A percentile compares a stretch with the other conserved stretches of the same genome.
phyloP scores from a whole-genome alignment of 768 basidiomycete species.

The Leccinellum rugosiceps region DNA sequence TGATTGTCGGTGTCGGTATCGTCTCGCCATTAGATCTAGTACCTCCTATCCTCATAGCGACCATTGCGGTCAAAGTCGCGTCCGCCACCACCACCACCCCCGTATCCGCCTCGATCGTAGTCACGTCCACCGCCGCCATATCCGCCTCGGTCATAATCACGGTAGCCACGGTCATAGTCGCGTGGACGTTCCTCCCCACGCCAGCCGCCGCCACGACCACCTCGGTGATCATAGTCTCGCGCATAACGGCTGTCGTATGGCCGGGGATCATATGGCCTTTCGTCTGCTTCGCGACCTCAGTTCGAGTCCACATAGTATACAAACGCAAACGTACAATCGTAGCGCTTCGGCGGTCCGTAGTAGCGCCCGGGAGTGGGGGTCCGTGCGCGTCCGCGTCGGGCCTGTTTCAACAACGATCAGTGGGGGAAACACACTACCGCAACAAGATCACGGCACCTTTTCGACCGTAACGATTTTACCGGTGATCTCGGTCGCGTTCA shows the following conservation, averaged over 20 bases:
- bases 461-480: slow-evolving; percentile 89
- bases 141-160: slow-evolving; percentile 37
- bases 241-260: slow-evolving; percentile 88
- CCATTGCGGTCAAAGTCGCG: slow-evolving; percentile 39
- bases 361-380: slow-evolving; percentile 95
- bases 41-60: slow-evolving; percentile 43
- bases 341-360: slow-evolving; percentile 87
- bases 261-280: slow-evolving; percentile 88
- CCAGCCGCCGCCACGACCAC: slow-evolving; percentile 38
- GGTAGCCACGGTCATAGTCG: slow-evolving; percentile 30
- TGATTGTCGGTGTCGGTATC: not conserved
- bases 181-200: slow-evolving; percentile 36
- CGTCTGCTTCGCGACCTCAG: slow-evolving; percentile 42
- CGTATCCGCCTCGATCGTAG: slow-evolving; percentile 33
- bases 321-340: slow-evolving; percentile 47
- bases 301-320: not conserved
- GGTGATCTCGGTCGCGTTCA: slow-evolving; percentile 81
- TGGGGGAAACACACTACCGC: not conserved
- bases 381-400: slow-evolving; percentile 84
- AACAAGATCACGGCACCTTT: slow-evolving; percentile 49
- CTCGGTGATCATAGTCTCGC: slow-evolving; percentile 56
- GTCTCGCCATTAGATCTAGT: slow-evolving; percentile 24
- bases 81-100: slow-evolving; percentile 27
- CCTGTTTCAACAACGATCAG: slow-evolving; percentile 41
- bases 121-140: slow-evolving; percentile 33